Conservation (phyloP, 257 asterid genomes). For the Solanum paucissectum region DNA sequence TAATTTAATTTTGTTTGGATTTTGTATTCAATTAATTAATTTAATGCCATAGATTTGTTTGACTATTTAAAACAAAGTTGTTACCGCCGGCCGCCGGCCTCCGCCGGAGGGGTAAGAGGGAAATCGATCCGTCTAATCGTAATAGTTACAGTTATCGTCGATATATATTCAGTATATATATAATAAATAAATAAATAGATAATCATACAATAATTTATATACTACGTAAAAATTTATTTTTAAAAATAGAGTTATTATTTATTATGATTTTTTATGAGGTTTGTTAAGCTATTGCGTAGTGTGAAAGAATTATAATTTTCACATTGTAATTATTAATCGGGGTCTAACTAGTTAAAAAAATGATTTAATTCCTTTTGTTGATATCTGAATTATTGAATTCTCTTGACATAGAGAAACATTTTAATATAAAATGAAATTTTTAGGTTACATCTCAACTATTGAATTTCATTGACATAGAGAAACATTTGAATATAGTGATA, state of each 20-base stretch:
- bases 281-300: not conserved
- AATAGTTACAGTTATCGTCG: not conserved
- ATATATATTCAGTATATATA: not conserved
- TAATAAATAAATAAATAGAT: not conserved
- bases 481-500: not conserved
- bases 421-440: not conserved
- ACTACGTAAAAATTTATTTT: not conserved
- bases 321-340: not conserved
- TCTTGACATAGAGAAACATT: too few species aligned
- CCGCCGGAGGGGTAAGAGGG: not conserved
- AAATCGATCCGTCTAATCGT: not conserved
- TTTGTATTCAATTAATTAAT: not conserved
- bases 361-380: not conserved
- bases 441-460: not conserved
- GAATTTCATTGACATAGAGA: not conserved
- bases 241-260: not conserved
- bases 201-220: not conserved
- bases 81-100: not conserved
- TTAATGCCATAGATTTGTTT: not conserved
- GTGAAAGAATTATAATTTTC: not conserved
- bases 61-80: not conserved
- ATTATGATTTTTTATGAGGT: not conserved
- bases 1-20: not conserved
- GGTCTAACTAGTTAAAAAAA: not conserved
- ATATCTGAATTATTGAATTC: too few species aligned